Conservation (phyloP, 2,329 filamentous ascomycete species). For the Parastagonospora avenae region DNA sequence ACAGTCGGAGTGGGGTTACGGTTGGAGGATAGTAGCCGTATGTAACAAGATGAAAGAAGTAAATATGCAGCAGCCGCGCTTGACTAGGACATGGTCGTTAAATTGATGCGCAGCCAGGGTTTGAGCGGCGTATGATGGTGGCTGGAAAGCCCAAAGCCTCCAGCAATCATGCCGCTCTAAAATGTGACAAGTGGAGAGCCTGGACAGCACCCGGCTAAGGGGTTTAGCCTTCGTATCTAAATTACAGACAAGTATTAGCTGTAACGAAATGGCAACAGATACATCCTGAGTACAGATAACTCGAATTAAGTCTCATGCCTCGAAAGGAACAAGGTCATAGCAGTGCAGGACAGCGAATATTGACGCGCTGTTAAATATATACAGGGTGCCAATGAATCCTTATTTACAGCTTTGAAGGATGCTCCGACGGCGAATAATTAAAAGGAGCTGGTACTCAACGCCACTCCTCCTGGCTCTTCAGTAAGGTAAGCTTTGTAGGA, state of each 20-base stretch:
- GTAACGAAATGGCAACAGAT: conserved; percentile 7
- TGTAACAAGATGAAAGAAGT: conserved; percentile 15
- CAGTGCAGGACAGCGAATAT: neutral
- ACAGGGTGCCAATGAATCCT: too few species aligned
- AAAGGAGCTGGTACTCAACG: neutral
- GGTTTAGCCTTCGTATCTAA: too few species aligned
- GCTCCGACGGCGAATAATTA: neutral
- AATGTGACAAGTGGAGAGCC: conserved; percentile 8
- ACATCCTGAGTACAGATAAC: neutral
- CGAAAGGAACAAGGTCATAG: neutral
- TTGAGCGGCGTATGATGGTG: conserved; percentile 3
- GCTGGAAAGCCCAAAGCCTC: conserved; percentile 10
- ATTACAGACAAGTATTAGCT: conserved; percentile 10
- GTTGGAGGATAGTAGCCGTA: conserved; percentile 2
- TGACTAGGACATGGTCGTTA: conserved; percentile 8
- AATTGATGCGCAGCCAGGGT: conserved; percentile 13
- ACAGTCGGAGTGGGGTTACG: conserved; percentile 3
- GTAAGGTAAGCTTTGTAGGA: too few species aligned
- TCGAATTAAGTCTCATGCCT: neutral
- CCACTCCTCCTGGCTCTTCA: too few species aligned
- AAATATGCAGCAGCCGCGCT: conserved; percentile 11
- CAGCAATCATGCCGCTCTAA: conserved; percentile 6
- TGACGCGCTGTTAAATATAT: too few species aligned
- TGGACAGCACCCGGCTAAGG: too few species aligned
- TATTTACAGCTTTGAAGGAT: too few species aligned